phyloP scores from a whole-genome alignment of 1,139 yeast genomes.

The Citeromyces hawaiiensis region DNA sequence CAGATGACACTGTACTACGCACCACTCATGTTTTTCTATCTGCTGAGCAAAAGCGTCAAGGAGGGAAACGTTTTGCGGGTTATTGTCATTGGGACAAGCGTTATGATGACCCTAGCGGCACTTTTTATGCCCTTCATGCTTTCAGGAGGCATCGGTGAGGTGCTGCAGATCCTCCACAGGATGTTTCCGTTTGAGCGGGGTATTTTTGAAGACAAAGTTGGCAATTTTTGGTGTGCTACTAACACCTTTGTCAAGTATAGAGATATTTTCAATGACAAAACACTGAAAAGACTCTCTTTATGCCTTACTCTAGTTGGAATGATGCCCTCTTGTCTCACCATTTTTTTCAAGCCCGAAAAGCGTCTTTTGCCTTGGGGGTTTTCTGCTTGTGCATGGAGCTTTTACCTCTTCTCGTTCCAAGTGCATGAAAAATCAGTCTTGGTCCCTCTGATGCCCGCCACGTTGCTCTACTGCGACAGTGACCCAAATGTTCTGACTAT shows the following conservation, averaged over 20 bases:
- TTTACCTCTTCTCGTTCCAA: constrained; percentile 83
- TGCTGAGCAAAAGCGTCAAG: constrained; percentile 27
- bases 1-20: constrained; percentile 95
- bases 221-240: constrained; percentile 91
- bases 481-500: constrained; percentile 52
- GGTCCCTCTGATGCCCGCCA: constrained; percentile 76
- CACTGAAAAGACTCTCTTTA: constrained; percentile 53
- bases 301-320: constrained; percentile 51
- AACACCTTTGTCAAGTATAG: constrained; percentile 68
- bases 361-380: constrained; percentile 57
- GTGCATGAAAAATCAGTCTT: constrained; percentile 91
- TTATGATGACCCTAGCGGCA: constrained; percentile 36
- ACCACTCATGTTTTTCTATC: constrained; percentile 73
- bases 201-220: constrained; percentile 95
- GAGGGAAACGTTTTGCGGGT: constrained; percentile 34
- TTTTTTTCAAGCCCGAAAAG: constrained; percentile 38
- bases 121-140: constrained; percentile 53
- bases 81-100: constrained; percentile 47
- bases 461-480: constrained; percentile 48
- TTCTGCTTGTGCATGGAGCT: constrained; percentile 76
- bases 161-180: constrained; percentile 29
- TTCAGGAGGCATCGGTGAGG: constrained; percentile 17
- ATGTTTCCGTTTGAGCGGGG: constrained; percentile 92
- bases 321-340: constrained; percentile 46
- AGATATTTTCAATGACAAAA: constrained; percentile 33